A percentile compares a stretch with the other conserved stretches of the same genome.
These are phyloP conservation scores for Hyaloscypha bicolor DNA, from an alignment of 495 filamentous ascomycete species.

Conservation along the genomic window DNA sequence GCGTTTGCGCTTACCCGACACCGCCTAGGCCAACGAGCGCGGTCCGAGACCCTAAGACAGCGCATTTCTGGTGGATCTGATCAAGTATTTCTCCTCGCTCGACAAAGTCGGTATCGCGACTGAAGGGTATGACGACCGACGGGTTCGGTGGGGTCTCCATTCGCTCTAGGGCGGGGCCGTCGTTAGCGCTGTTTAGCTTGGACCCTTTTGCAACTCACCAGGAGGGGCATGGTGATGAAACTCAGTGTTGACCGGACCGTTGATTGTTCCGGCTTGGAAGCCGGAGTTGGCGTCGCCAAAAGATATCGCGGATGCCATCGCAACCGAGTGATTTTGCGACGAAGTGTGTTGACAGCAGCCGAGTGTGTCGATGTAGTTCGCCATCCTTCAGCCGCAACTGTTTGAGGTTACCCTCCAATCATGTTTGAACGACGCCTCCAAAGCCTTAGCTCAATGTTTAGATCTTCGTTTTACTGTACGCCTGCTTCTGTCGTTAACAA, in stretches of 20 bases:
- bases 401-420: constrained; percentile 14
- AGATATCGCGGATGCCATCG: constrained; percentile 29
- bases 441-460: constrained; percentile 13
- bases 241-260: constrained; percentile 35
- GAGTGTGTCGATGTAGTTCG: constrained; percentile 21
- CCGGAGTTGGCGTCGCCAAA: constrained; percentile 35
- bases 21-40: constrained; percentile 32
- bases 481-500: too few relatives aligned
- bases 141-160: background rate
- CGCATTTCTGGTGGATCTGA: constrained; percentile 30
- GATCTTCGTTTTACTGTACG: background rate
- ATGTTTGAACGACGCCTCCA: constrained; percentile 19
- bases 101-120: constrained; percentile 41
- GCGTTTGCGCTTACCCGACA: constrained; percentile 21
- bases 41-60: constrained; percentile 21
- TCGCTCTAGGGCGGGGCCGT: background rate
- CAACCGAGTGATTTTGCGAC: constrained; percentile 21
- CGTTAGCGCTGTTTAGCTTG: background rate
- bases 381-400: constrained; percentile 21
- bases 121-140: constrained; percentile 33
- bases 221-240: constrained; percentile 33
- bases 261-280: constrained; percentile 34
- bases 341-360: constrained; percentile 19
- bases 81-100: constrained; percentile 31
- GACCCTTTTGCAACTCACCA: constrained; percentile 5